Evolutionary conservation across 2,329 filamentous ascomycete species (phyloP).

Genomic region (Pseudopyricularia javanii): DNA sequence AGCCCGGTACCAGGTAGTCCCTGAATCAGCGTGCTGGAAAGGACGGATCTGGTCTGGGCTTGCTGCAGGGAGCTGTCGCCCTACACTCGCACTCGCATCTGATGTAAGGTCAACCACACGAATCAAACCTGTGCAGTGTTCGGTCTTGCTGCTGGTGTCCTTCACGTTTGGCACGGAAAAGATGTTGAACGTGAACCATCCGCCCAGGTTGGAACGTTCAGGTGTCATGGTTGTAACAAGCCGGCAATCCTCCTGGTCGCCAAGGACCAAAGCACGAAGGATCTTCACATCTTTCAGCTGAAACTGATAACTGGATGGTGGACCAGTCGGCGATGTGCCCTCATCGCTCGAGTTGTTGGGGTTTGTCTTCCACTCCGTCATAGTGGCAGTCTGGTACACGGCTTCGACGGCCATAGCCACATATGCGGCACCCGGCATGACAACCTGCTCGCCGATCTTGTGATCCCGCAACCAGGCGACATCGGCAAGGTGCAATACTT

Average conservation of each 20-base stretch:
- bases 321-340: background rate
- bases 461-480: slow-evolving; percentile 16
- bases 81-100: background rate
- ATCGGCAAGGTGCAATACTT: slow-evolving; percentile 17
- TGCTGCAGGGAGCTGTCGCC: background rate
- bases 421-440: slow-evolving; percentile 7
- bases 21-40: background rate
- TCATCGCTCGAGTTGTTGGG: background rate
- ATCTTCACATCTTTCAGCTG: background rate
- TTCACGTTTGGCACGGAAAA: background rate
- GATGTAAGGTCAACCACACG: background rate
- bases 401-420: slow-evolving; percentile 9
- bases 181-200: background rate
- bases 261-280: background rate
- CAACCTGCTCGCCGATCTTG: slow-evolving; percentile 11
- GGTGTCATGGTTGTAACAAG: background rate
- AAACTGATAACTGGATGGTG: background rate
- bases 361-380: background rate
- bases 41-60: background rate
- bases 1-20: background rate
- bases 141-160: background rate
- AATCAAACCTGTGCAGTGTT: background rate
- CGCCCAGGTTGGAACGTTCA: background rate
- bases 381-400: background rate
- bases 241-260: background rate